phyloP scores from a whole-genome alignment of 2,329 filamentous ascomycete species.

The Rosellinia necatrix region DNA sequence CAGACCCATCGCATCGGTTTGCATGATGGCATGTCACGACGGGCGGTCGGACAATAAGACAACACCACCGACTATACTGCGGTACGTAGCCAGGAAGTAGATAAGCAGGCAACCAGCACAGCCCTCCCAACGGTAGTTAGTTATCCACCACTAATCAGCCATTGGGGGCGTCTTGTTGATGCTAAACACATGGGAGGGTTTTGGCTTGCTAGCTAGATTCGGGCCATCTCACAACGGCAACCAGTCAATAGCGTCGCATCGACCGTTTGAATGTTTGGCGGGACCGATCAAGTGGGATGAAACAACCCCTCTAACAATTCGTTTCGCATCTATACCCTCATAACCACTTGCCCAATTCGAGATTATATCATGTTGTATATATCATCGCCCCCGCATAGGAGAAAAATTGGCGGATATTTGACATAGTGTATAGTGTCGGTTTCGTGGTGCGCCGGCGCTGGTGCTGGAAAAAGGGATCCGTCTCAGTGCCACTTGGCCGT shows the following conservation, averaged over 20 bases:
- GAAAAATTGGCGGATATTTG: too few relatives aligned
- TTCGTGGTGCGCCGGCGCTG: background rate
- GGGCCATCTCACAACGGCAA: constrained; percentile 6
- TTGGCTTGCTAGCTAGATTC: constrained; percentile 9
- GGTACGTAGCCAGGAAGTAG: too few relatives aligned
- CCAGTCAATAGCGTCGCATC: constrained; percentile 4
- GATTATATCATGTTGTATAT: background rate
- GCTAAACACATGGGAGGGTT: background rate
- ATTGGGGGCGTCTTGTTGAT: constrained; percentile 12
- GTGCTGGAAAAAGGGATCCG: background rate
- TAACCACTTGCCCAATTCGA: constrained; percentile 11
- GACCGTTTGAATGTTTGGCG: constrained; percentile 11
- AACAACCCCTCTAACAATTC: constrained; percentile 14
- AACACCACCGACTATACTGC: too few relatives aligned
- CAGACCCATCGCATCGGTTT: too few relatives aligned
- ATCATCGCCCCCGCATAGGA: too few relatives aligned
- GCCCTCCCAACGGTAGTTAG: too few relatives aligned
- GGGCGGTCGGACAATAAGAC: too few relatives aligned
- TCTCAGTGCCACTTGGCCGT: background rate
- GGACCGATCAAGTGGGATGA: constrained; percentile 14
- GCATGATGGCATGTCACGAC: too few relatives aligned
- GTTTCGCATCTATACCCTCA: constrained; percentile 19
- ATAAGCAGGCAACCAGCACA: too few relatives aligned
- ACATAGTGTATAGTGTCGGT: background rate
- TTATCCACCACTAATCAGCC: too few relatives aligned